These are phyloP conservation scores for Arthrobotrys pseudoclavata DNA, from an alignment of 2,329 filamentous ascomycete species.

Conservation along the genomic window DNA sequence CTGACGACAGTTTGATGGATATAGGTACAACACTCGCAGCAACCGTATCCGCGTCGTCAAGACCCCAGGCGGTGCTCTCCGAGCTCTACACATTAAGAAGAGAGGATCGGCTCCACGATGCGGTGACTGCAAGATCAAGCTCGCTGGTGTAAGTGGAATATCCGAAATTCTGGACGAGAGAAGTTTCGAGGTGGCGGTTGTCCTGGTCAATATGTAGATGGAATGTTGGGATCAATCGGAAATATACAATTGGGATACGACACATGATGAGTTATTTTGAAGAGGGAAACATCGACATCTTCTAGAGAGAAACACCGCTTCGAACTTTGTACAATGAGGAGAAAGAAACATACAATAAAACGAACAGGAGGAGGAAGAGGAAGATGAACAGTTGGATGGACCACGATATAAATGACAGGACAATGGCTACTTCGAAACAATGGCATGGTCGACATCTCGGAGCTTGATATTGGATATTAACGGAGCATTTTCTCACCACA, in stretches of 20 bases:
- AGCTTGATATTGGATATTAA: conserved; percentile 20
- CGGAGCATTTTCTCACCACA: conserved; percentile 66
- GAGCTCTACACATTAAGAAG: conserved; percentile 99
- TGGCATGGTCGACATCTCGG: background rate
- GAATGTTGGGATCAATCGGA: background rate
- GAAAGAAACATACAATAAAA: background rate
- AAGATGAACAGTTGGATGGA: background rate
- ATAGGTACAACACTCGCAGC: conserved; percentile 95
- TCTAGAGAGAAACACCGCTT: background rate
- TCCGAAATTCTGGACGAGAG: background rate
- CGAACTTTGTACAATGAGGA: background rate
- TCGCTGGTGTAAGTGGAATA: conserved; percentile 87
- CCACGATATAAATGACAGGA: background rate
- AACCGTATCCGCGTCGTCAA: conserved; percentile 97
- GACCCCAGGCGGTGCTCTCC: conserved; percentile 95
- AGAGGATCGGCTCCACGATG: conserved; percentile 98
- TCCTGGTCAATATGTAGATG: conserved; percentile 6
- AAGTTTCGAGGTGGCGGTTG: conserved; percentile 60
- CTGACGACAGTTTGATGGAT: conserved; percentile 42
- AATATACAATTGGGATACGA: background rate
- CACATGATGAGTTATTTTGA: background rate
- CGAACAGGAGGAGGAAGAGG: background rate
- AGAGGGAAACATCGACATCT: background rate
- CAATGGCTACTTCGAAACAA: conserved; percentile 25
- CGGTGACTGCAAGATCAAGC: conserved; percentile 98